Base-by-base conservation (phyloP, 2,329 filamentous ascomycete genomes). In the Ophiostoma piceae region DNA sequence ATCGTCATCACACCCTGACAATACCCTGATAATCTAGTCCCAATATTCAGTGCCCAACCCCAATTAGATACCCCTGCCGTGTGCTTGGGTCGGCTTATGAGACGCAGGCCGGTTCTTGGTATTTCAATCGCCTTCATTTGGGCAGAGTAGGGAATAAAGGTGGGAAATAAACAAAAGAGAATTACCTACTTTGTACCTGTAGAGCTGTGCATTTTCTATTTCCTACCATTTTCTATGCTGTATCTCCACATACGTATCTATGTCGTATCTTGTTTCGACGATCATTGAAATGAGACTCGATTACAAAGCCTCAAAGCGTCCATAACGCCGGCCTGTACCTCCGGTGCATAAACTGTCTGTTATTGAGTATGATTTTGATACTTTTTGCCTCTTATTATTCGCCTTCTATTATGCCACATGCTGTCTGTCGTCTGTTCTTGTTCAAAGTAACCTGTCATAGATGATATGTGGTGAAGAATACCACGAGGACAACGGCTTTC, bases 391-490 rank as follows among this genome's bases (percentile, higher is more conserved):
- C 41, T 54, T 54, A 29, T 29, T 29, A 29, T 29, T 35, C 35
- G 35, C 35, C 35, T n/a, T 57, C 22, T 57, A 57, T 57, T 57
- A 57, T 26, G n/a, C 51, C 22, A 22, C 22, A 57, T 57, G 51
- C 51, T 29, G 51, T 57, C 51, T 57, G 47, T 57, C 51, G 22
- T 26, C 11, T 26, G 9, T 8, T 26, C 51, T 57, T 14, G 51
- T 57, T 57, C 8, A 35, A 35, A 35, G 51, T 57, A 26, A 57
- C 22, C 51, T 57, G n/a, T 57, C 51, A 57, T 57, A 57, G 51
- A 57, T 57, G 51, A 57, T 57, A 57, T 57, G 51, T 57, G 51
- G 51, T 57, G 51, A 57, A 57, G 22, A 57, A 57, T 57, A 57
- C 51, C 51, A 57, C n/a, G 51, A 57, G 51, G 51, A 57, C 11